Percentiles rank a stretch among this genome's conserved stretches.
Conservation (phyloP, 108 stramenopile genomes). For the Nannochloropsis oceanica region DNA sequence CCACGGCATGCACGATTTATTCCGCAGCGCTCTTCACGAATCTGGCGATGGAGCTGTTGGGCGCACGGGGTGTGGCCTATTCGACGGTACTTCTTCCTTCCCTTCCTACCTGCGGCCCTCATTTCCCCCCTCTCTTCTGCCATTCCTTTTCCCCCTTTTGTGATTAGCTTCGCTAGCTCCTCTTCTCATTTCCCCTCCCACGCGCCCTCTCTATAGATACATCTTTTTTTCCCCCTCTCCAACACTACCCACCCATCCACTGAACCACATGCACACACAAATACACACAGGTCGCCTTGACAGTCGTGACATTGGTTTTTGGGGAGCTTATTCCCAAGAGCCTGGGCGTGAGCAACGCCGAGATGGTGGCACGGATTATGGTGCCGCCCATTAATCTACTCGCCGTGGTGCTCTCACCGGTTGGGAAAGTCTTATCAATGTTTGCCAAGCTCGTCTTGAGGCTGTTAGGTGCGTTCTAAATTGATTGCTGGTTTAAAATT, state of each 20-base stretch:
- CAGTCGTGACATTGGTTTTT: slow-evolving; percentile 76
- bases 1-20: slow-evolving; percentile 68
- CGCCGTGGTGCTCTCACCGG: slow-evolving; percentile 57
- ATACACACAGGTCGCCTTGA: slow-evolving; percentile 29
- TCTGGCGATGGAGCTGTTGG: slow-evolving; percentile 57
- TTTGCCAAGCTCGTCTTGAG: slow-evolving; percentile 51
- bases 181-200: no score
- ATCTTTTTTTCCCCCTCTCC: not conserved
- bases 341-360: slow-evolving; percentile 82
- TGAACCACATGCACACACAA: not conserved
- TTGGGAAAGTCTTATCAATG: slow-evolving; percentile 62
- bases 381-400: slow-evolving; percentile 68
- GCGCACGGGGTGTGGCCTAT: slow-evolving; percentile 58
- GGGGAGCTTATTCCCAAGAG: slow-evolving; percentile 87
- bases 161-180: no score
- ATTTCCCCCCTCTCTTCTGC: no score
- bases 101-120: no score
- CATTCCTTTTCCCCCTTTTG: no score
- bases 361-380: slow-evolving; percentile 72
- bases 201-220: no score
- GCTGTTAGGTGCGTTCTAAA: not conserved
- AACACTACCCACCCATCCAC: not conserved
- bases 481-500: not conserved
- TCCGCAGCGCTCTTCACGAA: slow-evolving; percentile 51
- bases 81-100: slow-evolving; percentile 41